Evolutionary conservation across 2,329 filamentous ascomycete genomes (phyloP), one percentile per base, ranked within the genome.

Genomic region (Moelleriella libera): DNA sequence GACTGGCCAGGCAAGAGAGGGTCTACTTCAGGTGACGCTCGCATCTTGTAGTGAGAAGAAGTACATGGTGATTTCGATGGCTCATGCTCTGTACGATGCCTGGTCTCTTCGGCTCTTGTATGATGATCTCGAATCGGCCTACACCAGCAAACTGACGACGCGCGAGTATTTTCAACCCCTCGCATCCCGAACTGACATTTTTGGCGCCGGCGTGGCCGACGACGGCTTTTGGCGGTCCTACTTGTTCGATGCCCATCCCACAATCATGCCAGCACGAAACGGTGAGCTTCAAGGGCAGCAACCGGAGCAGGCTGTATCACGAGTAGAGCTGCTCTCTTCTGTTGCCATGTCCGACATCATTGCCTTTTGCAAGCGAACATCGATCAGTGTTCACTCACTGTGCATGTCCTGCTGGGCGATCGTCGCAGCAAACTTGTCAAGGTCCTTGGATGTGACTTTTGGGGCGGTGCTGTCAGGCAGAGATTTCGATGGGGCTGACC

Each of bases 11-110:
- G 74, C 66, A 0, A 47, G 46, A 7, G 56, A 59, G 1, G 46
- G 63, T 7, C 55, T 82, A 3, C 62, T 82, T 6, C 75, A 78
- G 47, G 55, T 82, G 0, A 62, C 60, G 0, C 63, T 77, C 46
- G 63, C 63, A 3, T 56, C 50, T 5, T 58, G 61, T 1, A 63
- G 51, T 3, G 54, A 50, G 11, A 57, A 55, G 37, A 62, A 50
- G 4, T 76, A 72, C 48, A 52, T 82, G 1, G 57, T 82, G 5
- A 60, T 96, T 1, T 89, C 87, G 0, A 80, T 95, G 40, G 76
- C 88, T 0, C 89, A 96, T 63, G 87, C 88, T 1, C 70, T 95
- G 21, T 96, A 96, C 54, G 89, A 96, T 58, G 89, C 89, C 1
- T 88, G 82, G 77, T 94, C 88, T 3, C 72, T 96, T 10, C 69